A percentile compares a stretch with the other conserved stretches of the same genome.
Evolutionary conservation across 768 basidiomycete species (phyloP).

Genomic region (Lentinus tigrinus): DNA sequence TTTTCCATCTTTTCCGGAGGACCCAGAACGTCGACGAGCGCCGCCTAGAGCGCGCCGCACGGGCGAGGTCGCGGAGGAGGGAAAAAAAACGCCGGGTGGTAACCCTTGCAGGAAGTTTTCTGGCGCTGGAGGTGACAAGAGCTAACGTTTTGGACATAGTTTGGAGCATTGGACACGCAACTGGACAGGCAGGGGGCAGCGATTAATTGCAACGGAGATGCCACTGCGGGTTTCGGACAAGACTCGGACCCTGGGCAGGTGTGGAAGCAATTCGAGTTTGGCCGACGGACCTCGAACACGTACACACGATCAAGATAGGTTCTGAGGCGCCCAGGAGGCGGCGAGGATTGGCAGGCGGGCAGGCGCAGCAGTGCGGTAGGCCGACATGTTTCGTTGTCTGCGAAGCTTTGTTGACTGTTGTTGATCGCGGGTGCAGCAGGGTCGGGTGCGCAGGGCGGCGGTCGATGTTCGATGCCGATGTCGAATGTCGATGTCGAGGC

Average conservation of each 20-base stretch:
- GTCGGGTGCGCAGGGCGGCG: background rate
- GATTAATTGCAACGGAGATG: background rate
- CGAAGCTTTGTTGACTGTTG: slow-evolving; percentile 6
- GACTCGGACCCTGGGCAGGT: slow-evolving; percentile 6
- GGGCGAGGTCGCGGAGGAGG: background rate
- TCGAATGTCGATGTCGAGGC: too few species aligned
- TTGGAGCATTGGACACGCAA: too few species aligned
- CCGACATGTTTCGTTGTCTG: background rate
- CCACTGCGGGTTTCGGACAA: slow-evolving; percentile 4
- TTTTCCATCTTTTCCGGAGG: too few species aligned
- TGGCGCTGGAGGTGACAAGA: background rate
- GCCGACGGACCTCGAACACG: slow-evolving; percentile 7
- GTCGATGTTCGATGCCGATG: too few species aligned
- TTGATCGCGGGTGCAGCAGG: background rate
- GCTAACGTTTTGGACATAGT: background rate
- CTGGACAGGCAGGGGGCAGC: too few species aligned
- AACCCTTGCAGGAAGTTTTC: background rate
- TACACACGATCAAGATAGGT: background rate
- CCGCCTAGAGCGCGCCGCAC: too few species aligned
- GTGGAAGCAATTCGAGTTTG: background rate
- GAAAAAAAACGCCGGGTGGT: background rate
- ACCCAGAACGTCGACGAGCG: too few species aligned
- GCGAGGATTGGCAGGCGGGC: background rate
- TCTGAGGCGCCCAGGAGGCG: background rate
- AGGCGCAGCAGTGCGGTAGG: background rate